Evolutionary conservation across 1,139 yeast genomes (phyloP), one percentile per base, ranked within the genome.

Genomic region (Zygoascus sp.): DNA sequence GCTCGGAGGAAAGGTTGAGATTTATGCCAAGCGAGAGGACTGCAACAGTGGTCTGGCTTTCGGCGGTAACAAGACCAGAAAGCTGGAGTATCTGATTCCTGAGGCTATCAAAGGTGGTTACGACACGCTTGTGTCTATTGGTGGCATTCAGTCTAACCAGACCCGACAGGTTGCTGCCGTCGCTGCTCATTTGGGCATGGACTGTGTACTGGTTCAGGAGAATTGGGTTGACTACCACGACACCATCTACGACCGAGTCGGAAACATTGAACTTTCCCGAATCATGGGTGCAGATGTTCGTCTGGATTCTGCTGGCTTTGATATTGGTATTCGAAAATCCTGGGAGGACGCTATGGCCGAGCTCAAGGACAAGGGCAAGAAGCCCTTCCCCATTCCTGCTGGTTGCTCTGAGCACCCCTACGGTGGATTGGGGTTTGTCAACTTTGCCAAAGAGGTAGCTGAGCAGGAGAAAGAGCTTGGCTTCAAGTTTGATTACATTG

Each of bases 341-440:
- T 41, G 44, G 44, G 22, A 41, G 13, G 44, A 41, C 4, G 44
- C 44, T 21, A 32, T 41, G 32, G 32, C 22, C 13, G 44, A 41
- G 13, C 30, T 41, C 22, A 41, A 41, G 32, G 39, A 22, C 6
- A 41, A 41, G 44, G 41, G 46, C 17, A 37, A 37, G n/a, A 43
- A 43, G 46, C 46, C 46, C 6, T 43, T 16, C 27, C 46, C 46
- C 17, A 43, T 43, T 22, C 46, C 46, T 13, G 46, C 46, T 8
- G 46, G 46, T 15, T 43, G 46, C 35, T 43, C 46, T 8, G 46
- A 43, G 25, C 46, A 43, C 25, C 46, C 46, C 25, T 43, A 43
- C 27, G 46, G 46, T 23, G 46, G 46, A 11, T 13, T 43, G 10
- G 46, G 46, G 2, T 43, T 43, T 23, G 46, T 43, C 5, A 35